Evolutionary conservation across 139 green algal species (phyloP), one percentile per base, ranked within the genome.

Genomic region (Raphidocelis subcapitata): DNA sequence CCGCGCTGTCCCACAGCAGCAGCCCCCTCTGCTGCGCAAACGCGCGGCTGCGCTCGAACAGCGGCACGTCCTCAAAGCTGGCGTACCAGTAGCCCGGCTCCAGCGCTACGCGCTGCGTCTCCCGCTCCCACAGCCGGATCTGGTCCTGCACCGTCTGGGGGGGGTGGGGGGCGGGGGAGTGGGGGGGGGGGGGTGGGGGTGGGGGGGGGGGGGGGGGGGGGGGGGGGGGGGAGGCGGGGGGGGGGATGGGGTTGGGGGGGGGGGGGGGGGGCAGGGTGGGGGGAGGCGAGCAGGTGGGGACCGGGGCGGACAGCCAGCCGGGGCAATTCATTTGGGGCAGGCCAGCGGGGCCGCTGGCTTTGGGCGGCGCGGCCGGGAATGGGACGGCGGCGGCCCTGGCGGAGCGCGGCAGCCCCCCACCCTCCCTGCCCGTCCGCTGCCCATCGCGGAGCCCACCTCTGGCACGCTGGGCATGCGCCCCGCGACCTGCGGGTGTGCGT

Each of bases 51-150:
- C 67, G 16, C 4, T 65, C 24, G 63, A 86, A 95, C 33, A 93
- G 68, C 41, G 86, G 71, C 0, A 54, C 18, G 4, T 64, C 82
- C 60, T 92, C 81, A 70, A 96, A 94, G 15, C 87, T 76, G 4
- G 78, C 67, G 76, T 94, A 95, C 41, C 93, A 62, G 3, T 79
- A 61, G 33, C 73, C 81, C 1, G 37, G 20, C 3, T 74, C 24
- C 29, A 72, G 41, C 4, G 33, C 26, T 57, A 96, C 67, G 21
- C 91, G 88, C 49, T 83, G 64, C 57, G 88, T 80, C 37, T 94
- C 87, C 41, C 66, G 67, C 79, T 97, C 81, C 91, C 91, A 96
- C 71, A 97, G 83, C 74, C 78, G 61, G 37, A 97, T 83, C 77
- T 94, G 87, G 71, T 94, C 89, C 8, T 84, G 54, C 15, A 96